A percentile compares a stretch with the other conserved stretches of the same genome.
Conservation (phyloP, 2,329 filamentous ascomycete species). For the Neopestalotiopsis rosae region DNA sequence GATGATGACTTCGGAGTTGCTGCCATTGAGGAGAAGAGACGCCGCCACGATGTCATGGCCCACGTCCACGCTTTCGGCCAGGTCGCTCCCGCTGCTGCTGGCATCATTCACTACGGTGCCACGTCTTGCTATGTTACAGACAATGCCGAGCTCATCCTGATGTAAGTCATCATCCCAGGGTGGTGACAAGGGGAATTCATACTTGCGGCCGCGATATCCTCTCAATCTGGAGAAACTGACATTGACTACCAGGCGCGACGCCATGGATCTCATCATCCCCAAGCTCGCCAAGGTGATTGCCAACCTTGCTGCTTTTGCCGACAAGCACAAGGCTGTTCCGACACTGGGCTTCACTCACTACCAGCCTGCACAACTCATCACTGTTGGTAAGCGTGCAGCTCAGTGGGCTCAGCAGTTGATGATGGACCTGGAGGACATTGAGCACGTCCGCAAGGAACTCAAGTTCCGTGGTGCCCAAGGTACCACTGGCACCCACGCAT, state of each 20-base stretch:
- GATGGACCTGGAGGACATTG: slow-evolving; percentile 77
- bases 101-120: slow-evolving; percentile 81
- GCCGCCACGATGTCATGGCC: slow-evolving; percentile 68
- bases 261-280: slow-evolving; percentile 74
- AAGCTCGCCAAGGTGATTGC: slow-evolving; percentile 81
- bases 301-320: slow-evolving; percentile 75
- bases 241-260: slow-evolving; percentile 53
- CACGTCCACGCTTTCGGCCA: slow-evolving; percentile 78
- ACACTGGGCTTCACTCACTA: slow-evolving; percentile 80
- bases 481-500: slow-evolving; percentile 77
- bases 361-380: slow-evolving; percentile 51
- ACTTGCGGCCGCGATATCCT: too few relatives aligned
- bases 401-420: slow-evolving; percentile 78
- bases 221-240: too few relatives aligned
- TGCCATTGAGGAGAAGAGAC: slow-evolving; percentile 75
- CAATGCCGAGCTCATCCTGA: slow-evolving; percentile 60
- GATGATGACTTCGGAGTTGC: slow-evolving; percentile 80
- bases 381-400: slow-evolving; percentile 69
- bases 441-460: slow-evolving; percentile 70
- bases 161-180: slow-evolving; percentile 36
- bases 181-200: too few relatives aligned
- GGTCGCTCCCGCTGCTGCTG: slow-evolving; percentile 54
- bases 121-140: slow-evolving; percentile 70
- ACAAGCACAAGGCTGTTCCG: slow-evolving; percentile 74
- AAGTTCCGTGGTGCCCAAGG: slow-evolving; percentile 64